A percentile compares a stretch with the other conserved stretches of the same genome.
Conservation (phyloP, 345 rosid genomes). For the Excoecaria agallocha region DNA sequence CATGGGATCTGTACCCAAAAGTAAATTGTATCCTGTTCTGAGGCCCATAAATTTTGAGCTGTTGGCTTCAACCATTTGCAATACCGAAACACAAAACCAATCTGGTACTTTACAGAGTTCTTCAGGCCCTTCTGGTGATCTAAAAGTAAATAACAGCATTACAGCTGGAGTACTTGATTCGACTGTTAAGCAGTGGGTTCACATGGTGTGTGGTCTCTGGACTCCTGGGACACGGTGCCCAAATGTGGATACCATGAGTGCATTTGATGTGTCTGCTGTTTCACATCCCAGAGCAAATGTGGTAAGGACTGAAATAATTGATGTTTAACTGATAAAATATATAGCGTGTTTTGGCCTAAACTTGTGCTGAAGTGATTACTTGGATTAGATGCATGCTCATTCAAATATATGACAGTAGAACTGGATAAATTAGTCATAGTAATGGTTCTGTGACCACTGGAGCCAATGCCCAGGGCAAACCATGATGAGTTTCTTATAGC, state of each 20-base stretch:
- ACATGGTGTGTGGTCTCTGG: conserved; percentile 62
- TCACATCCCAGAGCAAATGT: conserved; percentile 24
- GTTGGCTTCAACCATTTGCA: conserved; percentile 25
- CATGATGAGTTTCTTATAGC: not conserved
- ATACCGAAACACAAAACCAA: conserved; percentile 18
- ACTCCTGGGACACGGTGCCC: conserved; percentile 53
- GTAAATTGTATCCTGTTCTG: conserved; percentile 18
- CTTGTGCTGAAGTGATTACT: not conserved
- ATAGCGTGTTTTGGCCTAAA: not conserved
- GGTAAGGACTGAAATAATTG: conserved; percentile 26
- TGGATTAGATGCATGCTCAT: not conserved
- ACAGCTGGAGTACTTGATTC: conserved; percentile 39
- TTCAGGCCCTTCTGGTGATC: conserved; percentile 4
- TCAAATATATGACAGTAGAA: not conserved
- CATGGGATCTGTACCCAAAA: conserved; percentile 16
- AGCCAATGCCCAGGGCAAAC: not conserved
- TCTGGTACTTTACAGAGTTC: conserved; percentile 18
- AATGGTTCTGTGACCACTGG: not conserved
- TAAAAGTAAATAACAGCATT: conserved; percentile 39
- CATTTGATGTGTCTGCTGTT: conserved; percentile 52
- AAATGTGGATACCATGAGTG: conserved; percentile 52
- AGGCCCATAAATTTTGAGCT: conserved; percentile 24
- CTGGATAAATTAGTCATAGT: not conserved
- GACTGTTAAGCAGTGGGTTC: conserved; percentile 52
- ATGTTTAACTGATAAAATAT: not conserved